A percentile compares a stretch with the other conserved stretches of the same genome.
Evolutionary conservation across 2,329 filamentous ascomycete genomes (phyloP).

Genomic region (Exophiala bonariae): DNA sequence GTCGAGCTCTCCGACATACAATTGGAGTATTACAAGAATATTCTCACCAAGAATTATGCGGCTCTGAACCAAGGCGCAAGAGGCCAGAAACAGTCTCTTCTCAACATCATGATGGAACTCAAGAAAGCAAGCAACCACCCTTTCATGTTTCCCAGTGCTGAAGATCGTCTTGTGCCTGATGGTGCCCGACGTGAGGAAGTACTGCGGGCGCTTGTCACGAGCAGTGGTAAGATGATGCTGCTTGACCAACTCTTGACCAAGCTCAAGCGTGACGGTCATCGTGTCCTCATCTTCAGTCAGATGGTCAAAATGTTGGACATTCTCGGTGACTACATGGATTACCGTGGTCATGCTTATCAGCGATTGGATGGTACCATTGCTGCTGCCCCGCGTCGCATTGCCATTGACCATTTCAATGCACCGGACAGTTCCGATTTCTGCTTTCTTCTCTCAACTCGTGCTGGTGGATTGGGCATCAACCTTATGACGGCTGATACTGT

Average conservation of each 20-base stretch:
- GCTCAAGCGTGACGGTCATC: conserved; percentile 87
- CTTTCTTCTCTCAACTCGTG: conserved; percentile 90
- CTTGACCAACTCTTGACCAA: conserved; percentile 94
- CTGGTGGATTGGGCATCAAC: conserved; percentile 97
- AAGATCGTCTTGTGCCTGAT: conserved; percentile 81
- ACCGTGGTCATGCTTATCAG: conserved; percentile 93
- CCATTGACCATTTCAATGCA: conserved; percentile 99
- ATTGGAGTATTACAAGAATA: conserved; percentile 98
- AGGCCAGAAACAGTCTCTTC: conserved; percentile 88
- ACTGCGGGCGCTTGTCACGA: conserved; percentile 89
- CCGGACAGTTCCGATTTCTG: conserved; percentile 94
- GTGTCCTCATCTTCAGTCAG: conserved; percentile 97
- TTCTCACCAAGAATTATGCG: conserved; percentile 92
- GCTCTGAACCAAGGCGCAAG: conserved; percentile 87
- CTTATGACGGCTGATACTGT: conserved; percentile 98
- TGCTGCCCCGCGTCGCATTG: conserved; percentile 80
- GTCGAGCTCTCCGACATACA: conserved; percentile 96
- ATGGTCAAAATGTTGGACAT: conserved; percentile 99
- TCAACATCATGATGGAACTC: conserved; percentile 99
- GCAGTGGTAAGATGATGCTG: conserved; percentile 99
- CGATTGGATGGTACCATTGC: conserved; percentile 93
- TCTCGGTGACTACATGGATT: conserved; percentile 86
- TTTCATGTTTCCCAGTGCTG: conserved; percentile 94
- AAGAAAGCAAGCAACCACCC: conserved; percentile 99
- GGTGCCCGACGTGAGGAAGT: conserved; percentile 83